Evolutionary conservation across 352 stramenopile species (phyloP).

Genomic region (Phytophthora cactorum): DNA sequence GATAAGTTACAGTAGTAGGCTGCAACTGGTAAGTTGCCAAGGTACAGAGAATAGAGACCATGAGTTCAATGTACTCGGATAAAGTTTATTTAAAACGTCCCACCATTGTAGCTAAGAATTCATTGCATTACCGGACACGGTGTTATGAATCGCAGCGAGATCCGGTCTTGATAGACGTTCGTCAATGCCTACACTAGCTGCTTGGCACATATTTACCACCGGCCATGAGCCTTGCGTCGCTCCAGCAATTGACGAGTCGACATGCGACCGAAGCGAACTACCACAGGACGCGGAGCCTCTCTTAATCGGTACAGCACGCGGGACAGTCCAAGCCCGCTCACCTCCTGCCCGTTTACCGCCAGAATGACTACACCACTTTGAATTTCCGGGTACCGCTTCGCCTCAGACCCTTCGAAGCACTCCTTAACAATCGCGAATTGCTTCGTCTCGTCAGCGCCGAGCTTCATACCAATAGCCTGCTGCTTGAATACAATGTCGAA

Average conservation of each 20-base stretch:
- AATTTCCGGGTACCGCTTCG: slow-evolving; percentile 78
- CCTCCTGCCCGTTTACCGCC: slow-evolving; percentile 81
- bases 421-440: slow-evolving; percentile 86
- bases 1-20: too few species aligned
- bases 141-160: too few species aligned
- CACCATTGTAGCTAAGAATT: not conserved
- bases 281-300: slow-evolving; percentile 78
- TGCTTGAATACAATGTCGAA: slow-evolving; percentile 91
- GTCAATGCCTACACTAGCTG: slow-evolving; percentile 5
- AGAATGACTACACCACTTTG: slow-evolving; percentile 83
- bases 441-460: slow-evolving; percentile 68
- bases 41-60: too few species aligned
- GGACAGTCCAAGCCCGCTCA: slow-evolving; percentile 71
- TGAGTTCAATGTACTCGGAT: too few species aligned
- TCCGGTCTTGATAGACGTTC: too few species aligned
- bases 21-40: too few species aligned
- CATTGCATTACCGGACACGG: too few species aligned
- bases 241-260: slow-evolving; percentile 43
- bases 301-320: slow-evolving; percentile 79
- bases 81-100: too few species aligned
- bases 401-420: slow-evolving; percentile 80
- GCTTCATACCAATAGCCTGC: slow-evolving; percentile 85
- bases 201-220: slow-evolving; percentile 29
- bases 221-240: slow-evolving; percentile 34
- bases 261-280: slow-evolving; percentile 83